phyloP scores from a whole-genome alignment of 352 stramenopile genomes.

The Elongisporangium anandrum region DNA sequence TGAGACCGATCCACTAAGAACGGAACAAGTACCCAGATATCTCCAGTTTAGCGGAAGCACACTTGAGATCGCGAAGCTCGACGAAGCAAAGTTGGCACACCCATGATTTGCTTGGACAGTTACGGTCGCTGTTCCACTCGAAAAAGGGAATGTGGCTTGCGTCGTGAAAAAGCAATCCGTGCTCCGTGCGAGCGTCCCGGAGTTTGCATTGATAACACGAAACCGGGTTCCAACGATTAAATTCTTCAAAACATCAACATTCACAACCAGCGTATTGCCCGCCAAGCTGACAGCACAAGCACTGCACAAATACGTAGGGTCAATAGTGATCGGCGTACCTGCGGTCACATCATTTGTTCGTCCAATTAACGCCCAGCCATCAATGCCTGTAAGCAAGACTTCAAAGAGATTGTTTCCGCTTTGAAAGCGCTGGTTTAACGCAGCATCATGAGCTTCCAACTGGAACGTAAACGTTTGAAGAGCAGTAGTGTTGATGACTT shows the following conservation, averaged over 20 bases:
- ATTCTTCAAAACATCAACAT: constrained; percentile 45
- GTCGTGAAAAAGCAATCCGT: constrained; percentile 73
- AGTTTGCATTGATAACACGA: constrained; percentile 57
- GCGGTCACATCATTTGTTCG: constrained; percentile 78
- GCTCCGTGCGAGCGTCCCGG: constrained; percentile 38
- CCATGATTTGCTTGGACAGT: constrained; percentile 46
- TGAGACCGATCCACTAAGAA: constrained; percentile 11
- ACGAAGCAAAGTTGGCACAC: constrained; percentile 42
- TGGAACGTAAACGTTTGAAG: constrained; percentile 61
- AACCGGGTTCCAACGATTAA: constrained; percentile 57
- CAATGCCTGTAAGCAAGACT: constrained; percentile 73
- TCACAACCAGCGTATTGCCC: constrained; percentile 50
- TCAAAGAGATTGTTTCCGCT: constrained; percentile 78
- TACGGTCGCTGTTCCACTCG: constrained; percentile 18
- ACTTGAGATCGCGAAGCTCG: constrained; percentile 43
- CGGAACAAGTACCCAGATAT: constrained; percentile 67
- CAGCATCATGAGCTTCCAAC: constrained; percentile 72
- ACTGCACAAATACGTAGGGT: constrained; percentile 46
- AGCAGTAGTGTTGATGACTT: constrained; percentile 25
- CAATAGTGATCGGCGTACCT: constrained; percentile 28
- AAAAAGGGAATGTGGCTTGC: constrained; percentile 36
- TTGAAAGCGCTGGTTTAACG: constrained; percentile 85
- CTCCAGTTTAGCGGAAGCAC: constrained; percentile 54
- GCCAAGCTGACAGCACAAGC: constrained; percentile 49
- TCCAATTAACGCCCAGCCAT: constrained; percentile 84